These are phyloP conservation scores for Colletotrichum limetticola DNA, from an alignment of 2,329 filamentous ascomycete species.

Conservation along the genomic window DNA sequence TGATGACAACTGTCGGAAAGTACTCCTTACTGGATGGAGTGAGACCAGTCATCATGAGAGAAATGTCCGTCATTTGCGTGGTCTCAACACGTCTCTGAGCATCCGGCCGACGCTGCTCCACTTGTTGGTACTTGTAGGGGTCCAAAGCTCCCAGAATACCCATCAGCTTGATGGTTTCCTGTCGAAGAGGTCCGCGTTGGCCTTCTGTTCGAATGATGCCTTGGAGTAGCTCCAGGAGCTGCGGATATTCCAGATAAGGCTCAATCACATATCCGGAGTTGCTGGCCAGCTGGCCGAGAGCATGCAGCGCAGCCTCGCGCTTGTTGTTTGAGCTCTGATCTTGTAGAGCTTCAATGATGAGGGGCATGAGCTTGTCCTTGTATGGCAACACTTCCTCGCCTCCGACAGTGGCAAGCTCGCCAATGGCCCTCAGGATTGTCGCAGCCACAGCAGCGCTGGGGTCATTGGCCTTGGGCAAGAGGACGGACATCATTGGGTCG, in stretches of 20 bases:
- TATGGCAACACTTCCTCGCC: conserved; percentile 94
- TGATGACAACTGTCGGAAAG: conserved; percentile 97
- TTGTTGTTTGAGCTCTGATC: conserved; percentile 92
- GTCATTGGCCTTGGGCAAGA: conserved; percentile 93
- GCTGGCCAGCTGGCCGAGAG: conserved; percentile 90
- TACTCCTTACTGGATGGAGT: conserved; percentile 98
- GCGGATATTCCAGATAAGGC: conserved; percentile 94
- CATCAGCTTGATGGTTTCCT: conserved; percentile 96
- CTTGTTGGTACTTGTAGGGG: conserved; percentile 95
- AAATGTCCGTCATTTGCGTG: conserved; percentile 86
- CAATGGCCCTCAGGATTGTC: conserved; percentile 94
- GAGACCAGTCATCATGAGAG: conserved; percentile 96
- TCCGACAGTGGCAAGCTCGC: conserved; percentile 92
- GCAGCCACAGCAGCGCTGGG: conserved; percentile 88
- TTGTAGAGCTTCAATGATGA: conserved; percentile 93
- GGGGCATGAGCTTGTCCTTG: conserved; percentile 91
- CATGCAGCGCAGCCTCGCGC: conserved; percentile 89
- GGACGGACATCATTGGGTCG: conserved; percentile 92
- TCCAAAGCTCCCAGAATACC: conserved; percentile 95
- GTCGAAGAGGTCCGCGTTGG: conserved; percentile 83
- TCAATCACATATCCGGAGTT: conserved; percentile 98
- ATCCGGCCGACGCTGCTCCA: conserved; percentile 89
- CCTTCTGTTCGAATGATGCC: conserved; percentile 92
- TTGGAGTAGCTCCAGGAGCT: conserved; percentile 91
- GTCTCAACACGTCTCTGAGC: conserved; percentile 74